These are phyloP conservation scores for Odontarrhena argentea DNA, from an alignment of 345 rosid species.

Conservation along the genomic window DNA sequence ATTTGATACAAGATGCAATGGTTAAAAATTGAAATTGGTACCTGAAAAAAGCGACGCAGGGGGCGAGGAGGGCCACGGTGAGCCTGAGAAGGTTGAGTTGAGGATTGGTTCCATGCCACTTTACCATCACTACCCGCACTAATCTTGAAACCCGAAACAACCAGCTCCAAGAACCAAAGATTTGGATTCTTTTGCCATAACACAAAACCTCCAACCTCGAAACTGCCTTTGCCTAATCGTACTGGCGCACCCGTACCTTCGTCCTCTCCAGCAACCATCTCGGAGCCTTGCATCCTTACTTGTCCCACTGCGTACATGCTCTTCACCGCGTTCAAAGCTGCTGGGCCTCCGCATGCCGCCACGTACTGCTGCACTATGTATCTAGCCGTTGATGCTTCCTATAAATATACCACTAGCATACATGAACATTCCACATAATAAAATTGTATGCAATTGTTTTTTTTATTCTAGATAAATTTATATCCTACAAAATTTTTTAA, in stretches of 20 bases:
- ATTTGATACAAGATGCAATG: neutral
- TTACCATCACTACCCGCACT: constrained; percentile 93
- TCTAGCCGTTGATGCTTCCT: constrained; percentile 87
- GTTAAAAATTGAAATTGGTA: constrained; percentile 22
- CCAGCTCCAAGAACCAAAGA: constrained; percentile 79
- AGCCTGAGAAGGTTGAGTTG: constrained; percentile 80
- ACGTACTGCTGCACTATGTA: constrained; percentile 85
- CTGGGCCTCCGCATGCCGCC: constrained; percentile 81
- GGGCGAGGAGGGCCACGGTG: constrained; percentile 85
- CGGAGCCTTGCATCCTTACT: constrained; percentile 80
- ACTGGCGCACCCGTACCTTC: constrained; percentile 47
- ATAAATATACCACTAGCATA: constrained; percentile 11
- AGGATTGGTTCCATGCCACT: constrained; percentile 88
- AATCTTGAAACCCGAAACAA: constrained; percentile 83
- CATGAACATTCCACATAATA: neutral
- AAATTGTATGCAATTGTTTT: too few species aligned
- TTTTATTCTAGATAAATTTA: neutral
- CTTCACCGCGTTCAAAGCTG: constrained; percentile 53
- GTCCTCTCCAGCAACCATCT: constrained; percentile 63
- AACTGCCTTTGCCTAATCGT: constrained; percentile 42
- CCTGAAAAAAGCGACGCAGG: constrained; percentile 91
- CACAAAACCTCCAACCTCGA: constrained; percentile 88
- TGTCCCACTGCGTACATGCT: constrained; percentile 94
- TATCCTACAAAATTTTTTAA: neutral
- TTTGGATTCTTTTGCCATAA: constrained; percentile 94